A percentile compares a stretch with the other conserved stretches of the same genome.
These are phyloP conservation scores for Larix kaempferi DNA, from an alignment of 75 land plant species.

Conservation along the genomic window DNA sequence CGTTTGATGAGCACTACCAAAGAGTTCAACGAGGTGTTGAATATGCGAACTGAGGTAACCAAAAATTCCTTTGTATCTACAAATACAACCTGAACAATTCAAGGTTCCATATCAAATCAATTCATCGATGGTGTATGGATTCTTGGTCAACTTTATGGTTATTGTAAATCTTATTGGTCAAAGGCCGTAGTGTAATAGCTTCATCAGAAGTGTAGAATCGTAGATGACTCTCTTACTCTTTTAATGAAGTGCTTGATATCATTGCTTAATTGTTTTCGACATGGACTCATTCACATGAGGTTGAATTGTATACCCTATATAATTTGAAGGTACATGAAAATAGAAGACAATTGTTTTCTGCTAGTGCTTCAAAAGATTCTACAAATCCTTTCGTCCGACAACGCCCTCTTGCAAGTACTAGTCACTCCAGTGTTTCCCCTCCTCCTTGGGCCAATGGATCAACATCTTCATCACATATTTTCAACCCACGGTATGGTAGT, in stretches of 20 bases:
- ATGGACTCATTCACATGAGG: constrained; percentile 8
- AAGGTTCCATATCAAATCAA: no score
- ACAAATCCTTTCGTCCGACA: constrained; percentile 79
- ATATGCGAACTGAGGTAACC: constrained; percentile 83
- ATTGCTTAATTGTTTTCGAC: not conserved
- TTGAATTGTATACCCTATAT: constrained; percentile 33
- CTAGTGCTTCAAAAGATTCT: constrained; percentile 48
- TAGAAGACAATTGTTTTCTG: constrained; percentile 74
- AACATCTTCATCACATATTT: constrained; percentile 38
- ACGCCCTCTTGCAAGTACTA: constrained; percentile 53
- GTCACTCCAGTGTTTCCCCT: constrained; percentile 28
- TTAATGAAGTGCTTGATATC: not conserved
- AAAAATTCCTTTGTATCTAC: not conserved
- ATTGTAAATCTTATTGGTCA: not conserved
- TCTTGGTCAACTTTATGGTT: not conserved
- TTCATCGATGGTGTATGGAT: no score
- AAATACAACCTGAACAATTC: not conserved
- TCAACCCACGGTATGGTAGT: constrained; percentile 29
- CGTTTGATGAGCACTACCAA: constrained; percentile 91
- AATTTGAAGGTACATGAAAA: constrained; percentile 88
- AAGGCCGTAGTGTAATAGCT: not conserved
- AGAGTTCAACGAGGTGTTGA: constrained; percentile 93
- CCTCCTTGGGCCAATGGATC: constrained; percentile 86
- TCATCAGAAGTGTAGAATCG: no score
- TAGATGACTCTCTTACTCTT: not conserved